A percentile compares a stretch with the other conserved stretches of the same genome.
These are phyloP conservation scores for Penicillium sp. DNA, from an alignment of 2,329 filamentous ascomycete species.

Conservation along the genomic window DNA sequence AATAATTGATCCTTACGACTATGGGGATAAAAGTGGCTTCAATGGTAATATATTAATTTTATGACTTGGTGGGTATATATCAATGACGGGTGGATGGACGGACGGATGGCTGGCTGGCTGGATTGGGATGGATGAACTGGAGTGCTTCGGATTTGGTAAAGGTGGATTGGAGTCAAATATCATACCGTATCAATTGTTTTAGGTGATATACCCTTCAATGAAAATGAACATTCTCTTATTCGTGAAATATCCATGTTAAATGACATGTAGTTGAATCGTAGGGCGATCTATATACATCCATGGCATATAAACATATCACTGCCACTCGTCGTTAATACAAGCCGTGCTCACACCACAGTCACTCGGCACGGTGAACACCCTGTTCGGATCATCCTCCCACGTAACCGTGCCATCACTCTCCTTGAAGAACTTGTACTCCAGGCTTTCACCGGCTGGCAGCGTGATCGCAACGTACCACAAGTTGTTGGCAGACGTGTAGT, in stretches of 20 bases:
- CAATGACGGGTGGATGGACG: neutral
- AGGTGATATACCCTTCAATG: too few species aligned
- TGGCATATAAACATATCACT: constrained; percentile 15
- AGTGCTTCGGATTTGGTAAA: neutral
- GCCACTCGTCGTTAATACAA: constrained; percentile 38
- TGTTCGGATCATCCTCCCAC: constrained; percentile 61
- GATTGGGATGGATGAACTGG: neutral
- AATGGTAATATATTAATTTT: neutral
- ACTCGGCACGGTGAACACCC: constrained; percentile 37
- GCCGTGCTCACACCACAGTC: constrained; percentile 31
- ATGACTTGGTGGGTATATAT: too few species aligned
- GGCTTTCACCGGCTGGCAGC: constrained; percentile 52
- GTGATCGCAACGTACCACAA: constrained; percentile 58
- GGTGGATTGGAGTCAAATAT: too few species aligned
- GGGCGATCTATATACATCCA: neutral
- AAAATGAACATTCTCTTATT: too few species aligned
- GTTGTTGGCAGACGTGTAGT: constrained; percentile 58
- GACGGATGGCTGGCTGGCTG: neutral
- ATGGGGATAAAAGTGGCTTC: neutral
- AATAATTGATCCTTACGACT: neutral
- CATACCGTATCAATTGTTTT: too few species aligned
- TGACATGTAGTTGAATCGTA: too few species aligned
- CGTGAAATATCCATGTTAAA: too few species aligned
- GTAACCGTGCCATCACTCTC: constrained; percentile 53
- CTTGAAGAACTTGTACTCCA: constrained; percentile 68